Base-by-base conservation (phyloP, 169 alveolate genomes). In the Cryptosporidium parvum region DNA sequence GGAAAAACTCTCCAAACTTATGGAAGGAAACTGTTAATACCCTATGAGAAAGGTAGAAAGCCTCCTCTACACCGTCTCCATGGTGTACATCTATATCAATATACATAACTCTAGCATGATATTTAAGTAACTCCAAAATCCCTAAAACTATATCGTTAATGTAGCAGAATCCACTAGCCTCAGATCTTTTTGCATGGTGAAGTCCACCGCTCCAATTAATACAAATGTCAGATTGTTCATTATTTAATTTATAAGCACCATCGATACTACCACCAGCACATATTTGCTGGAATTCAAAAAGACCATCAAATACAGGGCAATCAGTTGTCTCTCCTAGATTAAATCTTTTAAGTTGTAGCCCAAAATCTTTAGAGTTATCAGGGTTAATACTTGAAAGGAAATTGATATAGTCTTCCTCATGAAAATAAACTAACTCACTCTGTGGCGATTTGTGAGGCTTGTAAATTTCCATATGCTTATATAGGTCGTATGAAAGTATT, bases 41-140 rank as follows among this genome's bases (percentile, higher is more conserved):
- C 85, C 99, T 94, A 94, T 97, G 97, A 1, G 99, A 96, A n/a
- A 97, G 96, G 93, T 96, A 97, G 86, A 98, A 98, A 14, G 99
- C 99, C 85, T 98, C 99, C 91, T 98, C 99, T 3, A 98, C 99
- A 6, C 99, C 99, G 92, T 98, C 99, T 39, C 99, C 99, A 92
- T 98, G 99, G 91, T 97, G 99, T 8, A 98, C 99, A 91, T 98
- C 99, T 33, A 98, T 98, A 92, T 98, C 99, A 61, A 98, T 96
- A 92, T 98, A 98, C 95, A 98, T 96, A 18, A 98, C 99, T 67
- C 99, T 94, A n/a, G 98, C 98, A 93, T 98, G 98, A 86, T 97
- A 97, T 92, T 98, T 98, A 35, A 98, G 94, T 65, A 98, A 92
- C 91, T 98, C 99, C 86, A 98, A 91, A 48, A 98, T 98, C 1